Evolutionary conservation across 2,329 filamentous ascomycete species (phyloP), one percentile per base, ranked within the genome.

Genomic region (Alternaria sp.): DNA sequence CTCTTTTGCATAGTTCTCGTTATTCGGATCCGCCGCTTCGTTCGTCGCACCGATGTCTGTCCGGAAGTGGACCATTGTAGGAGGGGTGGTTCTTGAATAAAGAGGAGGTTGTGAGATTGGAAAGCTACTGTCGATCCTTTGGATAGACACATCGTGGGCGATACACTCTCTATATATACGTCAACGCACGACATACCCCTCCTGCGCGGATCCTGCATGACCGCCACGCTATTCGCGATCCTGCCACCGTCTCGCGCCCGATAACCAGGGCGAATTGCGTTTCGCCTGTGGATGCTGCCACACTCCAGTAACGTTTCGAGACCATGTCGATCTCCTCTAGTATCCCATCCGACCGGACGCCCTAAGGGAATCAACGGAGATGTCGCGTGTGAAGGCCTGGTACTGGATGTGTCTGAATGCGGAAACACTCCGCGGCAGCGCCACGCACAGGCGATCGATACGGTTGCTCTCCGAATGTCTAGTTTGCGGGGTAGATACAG

Each of bases 1-100:
- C 17, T 79, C 73, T 47, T 80, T 72, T 26, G 69, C 74, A 60
- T 80, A 80, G 21, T 69, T 77, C 54, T 77, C 76, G 49, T 74
- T 75, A 7, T 64, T 52, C 1, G 62, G 59, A 2, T 58, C 57
- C 4, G 69, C 68, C 9, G 67, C 62, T 57, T 69, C 59, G 28
- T 73, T 72, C 15, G 68, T 72, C 11, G 65, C 69, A n/a, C 68
- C 65, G 23, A 79, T 79, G 54, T 79, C 76, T 7, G 73, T 78
- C 26, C 74, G 69, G 25, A 76, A 74, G 40, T 73, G 69, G 45
- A 71, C 75, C 77, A 79, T 79, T 17, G 36, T 70, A 59, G 17
- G 13, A 30, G 28, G 13, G 11, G 7, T 15, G 25, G 3, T 25
- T 32, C 15, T 21, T 13, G 25, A 47, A 19, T 13, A 10, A 32